Evolutionary conservation across 768 basidiomycete genomes (phyloP), one percentile per base, ranked within the genome.

Genomic region (Lentinula edodes): DNA sequence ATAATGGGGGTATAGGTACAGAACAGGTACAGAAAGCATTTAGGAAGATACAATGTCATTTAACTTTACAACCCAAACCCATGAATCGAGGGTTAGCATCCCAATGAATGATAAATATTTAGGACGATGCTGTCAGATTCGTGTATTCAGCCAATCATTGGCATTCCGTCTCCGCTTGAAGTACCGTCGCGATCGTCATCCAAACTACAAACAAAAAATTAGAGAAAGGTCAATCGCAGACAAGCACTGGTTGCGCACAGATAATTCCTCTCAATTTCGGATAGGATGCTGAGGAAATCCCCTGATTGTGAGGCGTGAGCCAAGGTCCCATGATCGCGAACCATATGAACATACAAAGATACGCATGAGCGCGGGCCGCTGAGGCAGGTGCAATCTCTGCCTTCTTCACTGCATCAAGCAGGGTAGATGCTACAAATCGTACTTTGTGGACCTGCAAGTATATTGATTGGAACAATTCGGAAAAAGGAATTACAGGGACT

Each of bases 231-330:
- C 9, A 56, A 28, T 53, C 45, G 65, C 23, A 58, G n/a, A 38
- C 4, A 23, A 28, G 34, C 1, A 32, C n/a, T 10, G 38, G 38
- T 4, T 52, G 81, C 83, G 69, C 66, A 90, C 88, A 91, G 74
- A 78, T 95, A 95, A 73, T 95, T 91, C 64, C 89, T 80, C 69
- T 95, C 94, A 66, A 96, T 94, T 76, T 95, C 94, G 41, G 89
- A 91, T 48, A 96, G 73, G 65, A 96, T 94, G 56, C 89, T 91
- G 32, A 95, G 75, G 75, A 96, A 96, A 76, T 95, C 93, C 91
- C 91, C 92, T 93, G 67, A 10, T 67, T 51, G 23, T 43, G 32
- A 58, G 55, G 48, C 38, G 58, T 59, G 42, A 59, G 46, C 34
- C 7, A 9, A 36, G 18, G 55, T 28, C 32, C 51, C 63, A 45